Conservation (phyloP, 1,284 basidiomycete genomes). For the Trametes sp. region DNA sequence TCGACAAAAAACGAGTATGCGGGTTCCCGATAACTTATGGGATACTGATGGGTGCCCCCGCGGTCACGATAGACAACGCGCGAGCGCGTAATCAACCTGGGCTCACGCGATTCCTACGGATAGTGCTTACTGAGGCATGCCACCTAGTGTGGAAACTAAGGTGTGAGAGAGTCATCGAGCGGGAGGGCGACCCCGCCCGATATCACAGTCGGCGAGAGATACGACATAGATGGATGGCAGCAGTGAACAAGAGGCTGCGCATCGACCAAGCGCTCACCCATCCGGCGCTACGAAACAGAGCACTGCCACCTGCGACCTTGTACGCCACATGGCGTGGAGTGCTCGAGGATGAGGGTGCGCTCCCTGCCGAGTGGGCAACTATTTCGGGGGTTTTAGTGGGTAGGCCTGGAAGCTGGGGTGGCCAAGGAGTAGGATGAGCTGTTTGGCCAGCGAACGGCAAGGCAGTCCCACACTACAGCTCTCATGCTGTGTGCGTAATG, state of each 20-base stretch:
- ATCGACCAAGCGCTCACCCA: neutral
- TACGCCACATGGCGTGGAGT: neutral
- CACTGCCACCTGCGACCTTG: neutral
- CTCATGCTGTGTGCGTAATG: neutral
- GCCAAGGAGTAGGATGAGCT: too few species aligned
- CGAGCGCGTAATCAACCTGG: neutral
- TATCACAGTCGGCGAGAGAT: neutral
- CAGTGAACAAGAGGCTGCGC: neutral
- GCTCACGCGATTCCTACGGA: neutral
- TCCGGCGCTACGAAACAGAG: neutral
- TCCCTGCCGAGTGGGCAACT: neutral
- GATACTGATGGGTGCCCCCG: neutral
- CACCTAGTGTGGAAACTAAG: neutral
- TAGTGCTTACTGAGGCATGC: neutral
- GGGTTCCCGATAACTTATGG: neutral
- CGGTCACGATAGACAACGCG: neutral
- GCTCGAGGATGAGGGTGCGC: neutral
- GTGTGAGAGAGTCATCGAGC: neutral
- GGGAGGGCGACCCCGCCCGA: neutral
- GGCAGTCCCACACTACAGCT: neutral
- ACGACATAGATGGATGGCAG: neutral
- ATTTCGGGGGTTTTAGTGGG: neutral
- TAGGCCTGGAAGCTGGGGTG: neutral
- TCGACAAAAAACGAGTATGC: neutral
- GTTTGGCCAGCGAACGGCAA: neutral